Base-by-base conservation (phyloP, 1,139 yeast species). In the Meyerozyma sp. region DNA sequence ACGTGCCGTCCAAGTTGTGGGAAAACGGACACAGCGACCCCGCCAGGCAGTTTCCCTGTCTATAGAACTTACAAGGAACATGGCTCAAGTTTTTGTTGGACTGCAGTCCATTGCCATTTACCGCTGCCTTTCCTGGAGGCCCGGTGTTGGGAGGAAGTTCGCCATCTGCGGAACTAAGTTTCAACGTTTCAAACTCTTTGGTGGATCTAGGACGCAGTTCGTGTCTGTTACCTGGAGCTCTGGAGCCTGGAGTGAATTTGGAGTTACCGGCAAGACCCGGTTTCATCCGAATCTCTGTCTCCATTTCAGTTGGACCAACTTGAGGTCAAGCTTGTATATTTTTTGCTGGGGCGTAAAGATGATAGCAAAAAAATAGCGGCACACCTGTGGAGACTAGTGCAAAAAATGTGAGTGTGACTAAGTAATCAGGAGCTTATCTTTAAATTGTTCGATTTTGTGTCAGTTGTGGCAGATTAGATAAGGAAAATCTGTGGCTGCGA, bases 41-140 rank as follows among this genome's bases (percentile, higher is more conserved):
- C 1, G 98, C 98, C 64, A 90, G 97, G 63, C 98, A 91, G 16
- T 86, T 80, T 0, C 98, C 97, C 60, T 90, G 96, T 49, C 80
- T 74, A 61, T 74, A 90, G 68, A 93, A 91, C 66, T 91, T 91
- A 63, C 98, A 91, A 1, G 98, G 98, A 34, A 91, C 98, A 63
- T 91, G 98, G 43, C 94, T 82, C 43, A 86, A 72, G 55, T 84
- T 72, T 47, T 71, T 72, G 52, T 53, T 62, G 32, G 37, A 20
- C 26, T 18, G 26, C 37, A 34, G 37, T n/a, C 35, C 16, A 13
- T 5, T 11, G 7, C 37, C 37, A 9, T 11, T 20, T 5, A 10
- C 14, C 4, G 37, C 13, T 6, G 37, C 26, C 13, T 18, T 21
- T 8, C 26, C 26, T 4, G 26, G 26, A 8, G 25, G 37, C 5